Evolutionary conservation across 2,329 filamentous ascomycete genomes (phyloP).

Genomic region (Monosporascus sp.): DNA sequence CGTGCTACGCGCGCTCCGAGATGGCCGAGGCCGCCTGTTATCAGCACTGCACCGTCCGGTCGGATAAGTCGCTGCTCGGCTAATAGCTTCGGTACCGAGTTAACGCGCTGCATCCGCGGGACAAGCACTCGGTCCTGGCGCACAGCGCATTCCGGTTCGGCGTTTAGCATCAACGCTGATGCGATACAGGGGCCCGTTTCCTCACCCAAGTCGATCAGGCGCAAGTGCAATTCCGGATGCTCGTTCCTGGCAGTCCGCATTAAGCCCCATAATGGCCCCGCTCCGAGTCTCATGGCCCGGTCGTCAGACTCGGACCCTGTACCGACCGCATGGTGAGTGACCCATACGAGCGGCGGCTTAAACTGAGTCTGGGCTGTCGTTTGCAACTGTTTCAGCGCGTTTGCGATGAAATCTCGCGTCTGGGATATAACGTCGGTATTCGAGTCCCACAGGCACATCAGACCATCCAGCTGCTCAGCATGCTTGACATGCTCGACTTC

Average conservation of each 20-base stretch:
- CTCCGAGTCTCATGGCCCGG: slow-evolving; percentile 10
- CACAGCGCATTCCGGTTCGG: slow-evolving; percentile 17
- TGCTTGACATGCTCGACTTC: slow-evolving; percentile 11
- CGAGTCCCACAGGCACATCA: slow-evolving; percentile 20
- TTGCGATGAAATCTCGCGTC: slow-evolving; percentile 10
- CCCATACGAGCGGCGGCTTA: slow-evolving; percentile 17
- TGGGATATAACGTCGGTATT: slow-evolving; percentile 6
- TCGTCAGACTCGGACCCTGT: slow-evolving; percentile 11
- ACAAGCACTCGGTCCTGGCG: slow-evolving; percentile 12
- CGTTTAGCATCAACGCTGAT: slow-evolving; percentile 9
- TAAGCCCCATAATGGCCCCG: slow-evolving; percentile 21
- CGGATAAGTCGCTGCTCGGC: slow-evolving; percentile 10
- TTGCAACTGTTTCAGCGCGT: slow-evolving; percentile 19
- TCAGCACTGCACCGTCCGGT: slow-evolving; percentile 19
- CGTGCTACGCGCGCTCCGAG: slow-evolving; percentile 20
- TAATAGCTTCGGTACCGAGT: slow-evolving; percentile 1
- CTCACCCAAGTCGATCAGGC: slow-evolving; percentile 17
- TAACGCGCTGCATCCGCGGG: slow-evolving; percentile 15
- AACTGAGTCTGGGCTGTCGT: slow-evolving; percentile 13
- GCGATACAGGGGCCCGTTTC: slow-evolving; percentile 1
- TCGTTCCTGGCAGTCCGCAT: slow-evolving; percentile 23
- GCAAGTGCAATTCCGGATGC: slow-evolving; percentile 22
- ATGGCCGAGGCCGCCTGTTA: slow-evolving; percentile 24
- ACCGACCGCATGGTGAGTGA: slow-evolving; percentile 18
- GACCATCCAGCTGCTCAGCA: slow-evolving; percentile 16